Evolutionary conservation across 805 yeast genomes (phyloP), one percentile per base, ranked within the genome.

Genomic region (Wickerhamomyces ciferrii): DNA sequence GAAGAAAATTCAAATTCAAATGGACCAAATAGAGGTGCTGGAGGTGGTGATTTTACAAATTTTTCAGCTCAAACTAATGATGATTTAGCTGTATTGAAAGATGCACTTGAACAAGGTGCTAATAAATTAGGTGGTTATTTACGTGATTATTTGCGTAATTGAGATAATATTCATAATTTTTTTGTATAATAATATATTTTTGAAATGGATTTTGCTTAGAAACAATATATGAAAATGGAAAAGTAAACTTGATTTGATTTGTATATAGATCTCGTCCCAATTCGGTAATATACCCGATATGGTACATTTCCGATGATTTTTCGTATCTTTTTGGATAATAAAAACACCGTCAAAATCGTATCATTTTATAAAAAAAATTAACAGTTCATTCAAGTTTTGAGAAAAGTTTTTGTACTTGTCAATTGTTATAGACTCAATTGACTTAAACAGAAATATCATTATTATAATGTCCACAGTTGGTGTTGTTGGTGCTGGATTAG

Each of bases 81-180:
- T 59, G 99, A 94, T 66, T 71, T 94, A 62, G 89, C 85, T 42
- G 89, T 84, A 47, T 70, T 94, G 60, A 90, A 87, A 69, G 96
- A 88, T 65, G 97, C 90, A 15, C 76, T 94, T 52, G 98, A 92
- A 67, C 87, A 81, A 54, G 98, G 98, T 48, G 98, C 97, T 21
- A 86, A 83, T 61, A 90, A 87, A 67, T 72, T 92, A 46, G 88
- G 95, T 25, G 85, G 84, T 25, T 82, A 85, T 62, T 72, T 94
- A 70, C 80, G 98, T 59, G 97, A 92, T 61, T 89, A 87, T 59
- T 70, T 92, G 62, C 79, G 79, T 59, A 71, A 63, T 42, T 66
- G 19, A 17, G 4, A 6, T 32, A n/a, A 4, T 32, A 7, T 27
- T 5, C 11, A 4, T 5, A 27, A n/a, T n/a, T 27, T 14, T 27